Conservation (phyloP, 2,329 filamentous ascomycete species). For the Phaeomoniella chlamydospora region DNA sequence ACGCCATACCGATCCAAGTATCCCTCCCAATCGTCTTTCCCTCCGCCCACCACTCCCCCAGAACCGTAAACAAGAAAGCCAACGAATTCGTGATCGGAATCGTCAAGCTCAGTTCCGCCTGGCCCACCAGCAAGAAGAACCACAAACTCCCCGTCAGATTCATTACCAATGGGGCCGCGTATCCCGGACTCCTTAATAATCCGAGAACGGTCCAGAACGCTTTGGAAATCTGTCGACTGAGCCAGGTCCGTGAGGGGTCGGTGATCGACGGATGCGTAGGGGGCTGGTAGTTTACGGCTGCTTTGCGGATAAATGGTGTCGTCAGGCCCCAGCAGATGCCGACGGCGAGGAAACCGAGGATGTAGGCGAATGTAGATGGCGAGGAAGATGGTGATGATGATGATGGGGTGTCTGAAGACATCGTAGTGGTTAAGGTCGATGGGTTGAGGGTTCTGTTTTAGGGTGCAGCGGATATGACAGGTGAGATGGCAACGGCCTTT, state of each 20-base stretch:
- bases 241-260: slow-evolving; percentile 33
- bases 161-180: slow-evolving; percentile 69
- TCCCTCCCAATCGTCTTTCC: slow-evolving; percentile 78
- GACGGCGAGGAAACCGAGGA: slow-evolving; percentile 79
- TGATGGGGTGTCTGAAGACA: neutral
- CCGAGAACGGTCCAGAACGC: slow-evolving; percentile 64
- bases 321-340: slow-evolving; percentile 88
- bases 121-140: slow-evolving; percentile 90
- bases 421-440: neutral
- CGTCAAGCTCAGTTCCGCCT: slow-evolving; percentile 87
- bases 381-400: slow-evolving; percentile 4
- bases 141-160: slow-evolving; percentile 90
- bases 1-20: slow-evolving; percentile 66
- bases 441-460: neutral
- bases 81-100: slow-evolving; percentile 91
- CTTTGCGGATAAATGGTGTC: slow-evolving; percentile 79
- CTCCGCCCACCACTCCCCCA: slow-evolving; percentile 92
- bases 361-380: slow-evolving; percentile 54
- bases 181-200: slow-evolving; percentile 64
- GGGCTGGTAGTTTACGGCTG: slow-evolving; percentile 61
- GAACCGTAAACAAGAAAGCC: slow-evolving; percentile 88
- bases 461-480: neutral
- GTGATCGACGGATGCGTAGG: slow-evolving; percentile 23
- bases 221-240: slow-evolving; percentile 47
- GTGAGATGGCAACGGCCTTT: neutral